Base-by-base conservation (phyloP, 371 early-diverging fungal genomes). In the Nematocida ironsii region DNA sequence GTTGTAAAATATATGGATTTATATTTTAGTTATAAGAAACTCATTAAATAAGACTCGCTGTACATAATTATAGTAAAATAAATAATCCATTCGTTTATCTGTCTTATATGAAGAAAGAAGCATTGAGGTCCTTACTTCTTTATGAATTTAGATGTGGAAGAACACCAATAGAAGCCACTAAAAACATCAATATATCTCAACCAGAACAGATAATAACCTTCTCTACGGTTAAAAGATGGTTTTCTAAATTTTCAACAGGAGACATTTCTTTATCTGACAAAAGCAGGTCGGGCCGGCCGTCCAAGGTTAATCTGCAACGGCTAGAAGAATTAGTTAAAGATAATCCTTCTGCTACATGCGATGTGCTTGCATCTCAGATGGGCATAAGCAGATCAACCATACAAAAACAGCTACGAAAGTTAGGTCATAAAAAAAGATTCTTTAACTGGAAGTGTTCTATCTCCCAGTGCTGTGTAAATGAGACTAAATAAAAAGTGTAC, bases 91-190 rank as follows among this genome's bases (percentile, higher is more conserved):
- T 25, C 23, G 25, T 33, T 33, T 9, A 23, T 60, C 23, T 9
- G 11, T 60, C 23, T 23, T 6, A 42, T 27, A 64, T 64, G 44
- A 27, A 27, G 13, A 64, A 64, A 45, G 44, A 39, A 18, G 42
- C 16, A 33, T 6, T 64, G 23, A 39, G 64, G 44, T 42, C 64
- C 11, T 11, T 64, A n/a, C 64, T 64, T 33, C 64, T 64, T 7
- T 64, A 64, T 27, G 64, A 64, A 45, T 64, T 64, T 42, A 64
- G 42, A 64, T 64, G 64, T 42, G 64, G 64, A 33, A 64, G 64
- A 45, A 42, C 44, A 16, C 11, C 23, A 13, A 7, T 33, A 42
- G 42, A 64, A 23, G 64, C 64, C 13, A 11, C 42, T 7, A 9
- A 64, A 42, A 64, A 64, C 44, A 64, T 64, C 7, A 27, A 64